Evolutionary conservation across 345 rosid genomes (phyloP), one percentile per base, ranked within the genome.

Genomic region (Mallotus nudiflorus): DNA sequence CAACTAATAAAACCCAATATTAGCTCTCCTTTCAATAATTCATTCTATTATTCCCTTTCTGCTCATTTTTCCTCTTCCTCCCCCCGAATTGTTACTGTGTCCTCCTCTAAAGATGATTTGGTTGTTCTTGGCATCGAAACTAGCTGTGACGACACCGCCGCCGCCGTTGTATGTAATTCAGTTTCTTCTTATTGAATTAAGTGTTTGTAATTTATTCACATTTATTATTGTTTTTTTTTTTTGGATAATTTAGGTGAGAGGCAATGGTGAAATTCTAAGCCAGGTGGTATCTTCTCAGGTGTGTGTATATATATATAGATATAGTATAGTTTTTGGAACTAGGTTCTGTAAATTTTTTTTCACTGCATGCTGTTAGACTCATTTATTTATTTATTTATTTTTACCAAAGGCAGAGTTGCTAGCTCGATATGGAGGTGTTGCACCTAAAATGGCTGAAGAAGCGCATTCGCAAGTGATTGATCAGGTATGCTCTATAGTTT

Each of bases 231-330:
- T 20, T 51, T 72, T 58, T 44, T 42, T 40, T 39, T 49, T 4
- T 27, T 69, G 2, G 12, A 62, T 42, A 18, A 67, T 81, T 54
- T 75, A 90, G 96, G 98, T 91, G 77, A 87, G 86, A 78, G 85
- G 97, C 45, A 83, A 77, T 65, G 97, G 97, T n/a, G 88, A 84
- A 60, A 85, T 94, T 81, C 90, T 94, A 10, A 88, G 98, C 76
- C 98, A 94, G 81, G 95, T 90, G 35, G 92, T 90, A 77, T 87
- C 91, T 66, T 94, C 97, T 80, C 98, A 94, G 97, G 98, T 94
- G 83, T 19, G 7, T 46, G 10, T 9, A 31, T 33, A n/a, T 8
- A 31, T 39, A 3, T 35, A n/a, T 11, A 18, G 65, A 19, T 27
- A 22, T 57, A 40, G 48, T 35, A 15, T 70, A 7, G 11, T 45